Percentiles rank a stretch among this genome's conserved stretches.
Evolutionary conservation across 371 early-diverging fungal genomes (phyloP).

Genomic region (Rhizopus microsporus): DNA sequence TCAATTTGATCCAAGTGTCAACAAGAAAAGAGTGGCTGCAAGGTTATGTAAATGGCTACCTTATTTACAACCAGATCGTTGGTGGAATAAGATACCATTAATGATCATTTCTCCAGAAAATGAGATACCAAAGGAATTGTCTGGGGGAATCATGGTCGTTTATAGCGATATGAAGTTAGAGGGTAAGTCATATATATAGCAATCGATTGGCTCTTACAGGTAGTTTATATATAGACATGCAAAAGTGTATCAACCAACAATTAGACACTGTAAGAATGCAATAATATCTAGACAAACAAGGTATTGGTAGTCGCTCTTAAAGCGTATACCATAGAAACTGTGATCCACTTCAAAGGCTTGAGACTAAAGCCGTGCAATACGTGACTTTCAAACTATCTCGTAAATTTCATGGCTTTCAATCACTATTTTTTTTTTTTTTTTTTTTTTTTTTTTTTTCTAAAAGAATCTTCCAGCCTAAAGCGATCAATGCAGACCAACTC

Average conservation of each 20-base stretch:
- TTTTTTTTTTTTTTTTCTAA: constrained; percentile 6
- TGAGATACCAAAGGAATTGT: constrained; percentile 5
- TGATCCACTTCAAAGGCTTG: too few species aligned
- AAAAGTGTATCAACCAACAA: too few species aligned
- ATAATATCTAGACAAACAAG: too few species aligned
- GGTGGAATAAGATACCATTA: constrained; percentile 45
- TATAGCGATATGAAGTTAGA: constrained; percentile 17
- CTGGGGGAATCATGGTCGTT: constrained; percentile 20
- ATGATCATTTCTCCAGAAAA: constrained; percentile 23
- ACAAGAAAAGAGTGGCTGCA: constrained; percentile 16
- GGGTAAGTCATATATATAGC: constrained; percentile 14
- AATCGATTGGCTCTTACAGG: too few species aligned
- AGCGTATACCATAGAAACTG: too few species aligned
- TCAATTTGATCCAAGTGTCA: constrained; percentile 27
- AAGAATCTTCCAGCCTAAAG: too few species aligned
- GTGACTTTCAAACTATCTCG: too few species aligned
- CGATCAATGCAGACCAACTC: too few species aligned
- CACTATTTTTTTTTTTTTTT: constrained; percentile 7
- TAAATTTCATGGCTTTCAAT: not conserved
- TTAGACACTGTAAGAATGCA: too few species aligned
- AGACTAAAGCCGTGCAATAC: too few species aligned
- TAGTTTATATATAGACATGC: too few species aligned
- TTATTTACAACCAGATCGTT: constrained; percentile 32
- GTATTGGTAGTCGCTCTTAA: too few species aligned
- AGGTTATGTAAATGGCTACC: constrained; percentile 25